phyloP scores from a whole-genome alignment of 2,329 filamentous ascomycete genomes.

The Aspergillus spinulosporus region DNA sequence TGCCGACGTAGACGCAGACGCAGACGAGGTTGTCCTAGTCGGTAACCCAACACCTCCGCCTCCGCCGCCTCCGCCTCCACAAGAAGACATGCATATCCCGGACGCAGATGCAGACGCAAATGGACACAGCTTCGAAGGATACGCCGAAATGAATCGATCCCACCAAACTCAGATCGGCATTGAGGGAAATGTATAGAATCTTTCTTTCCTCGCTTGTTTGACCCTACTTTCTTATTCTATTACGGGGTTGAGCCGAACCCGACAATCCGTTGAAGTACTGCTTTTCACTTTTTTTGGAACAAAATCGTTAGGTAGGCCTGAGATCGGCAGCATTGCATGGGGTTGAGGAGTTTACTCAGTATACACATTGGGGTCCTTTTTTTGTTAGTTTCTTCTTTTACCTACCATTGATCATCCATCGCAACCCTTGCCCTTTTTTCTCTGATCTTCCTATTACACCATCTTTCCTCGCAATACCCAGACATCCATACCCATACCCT shows the following conservation, averaged over 20 bases:
- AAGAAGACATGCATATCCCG: slow-evolving; percentile 13
- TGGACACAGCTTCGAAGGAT: slow-evolving; percentile 11
- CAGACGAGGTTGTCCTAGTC: slow-evolving; percentile 19
- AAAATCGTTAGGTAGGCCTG: slow-evolving; percentile 1
- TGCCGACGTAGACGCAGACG: not conserved
- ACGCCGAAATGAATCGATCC: slow-evolving; percentile 17
- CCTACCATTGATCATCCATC: not conserved
- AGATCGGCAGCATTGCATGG: slow-evolving; percentile 16
- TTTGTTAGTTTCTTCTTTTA: not conserved
- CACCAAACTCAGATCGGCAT: slow-evolving; percentile 29
- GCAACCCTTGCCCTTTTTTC: not conserved
- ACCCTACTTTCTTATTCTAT: not conserved
- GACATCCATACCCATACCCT: not conserved
- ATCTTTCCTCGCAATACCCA: not conserved
- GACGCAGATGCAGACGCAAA: slow-evolving; percentile 9
- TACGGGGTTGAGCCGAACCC: not conserved
- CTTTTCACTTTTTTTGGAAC: slow-evolving; percentile 2
- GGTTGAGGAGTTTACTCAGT: slow-evolving; percentile 6
- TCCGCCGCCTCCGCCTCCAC: slow-evolving; percentile 35
- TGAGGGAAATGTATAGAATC: slow-evolving; percentile 26
- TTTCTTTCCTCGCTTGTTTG: slow-evolving; percentile 6
- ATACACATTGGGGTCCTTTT: not conserved
- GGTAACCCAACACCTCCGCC: slow-evolving; percentile 29
- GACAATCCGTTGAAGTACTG: not conserved
- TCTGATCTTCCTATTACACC: not conserved